Evolutionary conservation across 1,139 yeast genomes (phyloP).

Genomic region (Blastobotrys persicus): DNA sequence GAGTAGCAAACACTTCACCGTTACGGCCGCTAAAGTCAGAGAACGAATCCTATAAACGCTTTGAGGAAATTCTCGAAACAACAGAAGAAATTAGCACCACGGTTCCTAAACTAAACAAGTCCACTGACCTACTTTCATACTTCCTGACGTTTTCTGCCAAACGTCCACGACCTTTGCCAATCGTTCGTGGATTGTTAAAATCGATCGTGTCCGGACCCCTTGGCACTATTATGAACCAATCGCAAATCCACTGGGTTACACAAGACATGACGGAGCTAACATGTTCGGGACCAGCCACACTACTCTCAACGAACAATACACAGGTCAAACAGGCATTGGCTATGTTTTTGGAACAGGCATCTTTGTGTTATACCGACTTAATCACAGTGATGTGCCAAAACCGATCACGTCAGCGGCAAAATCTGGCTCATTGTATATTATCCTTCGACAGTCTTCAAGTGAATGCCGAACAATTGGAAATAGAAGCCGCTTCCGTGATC

Average conservation of each 20-base stretch:
- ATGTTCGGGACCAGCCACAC: slow-evolving; percentile 22
- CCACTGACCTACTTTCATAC: slow-evolving; percentile 34
- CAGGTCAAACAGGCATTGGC: slow-evolving; percentile 20
- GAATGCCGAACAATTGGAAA: slow-evolving; percentile 82
- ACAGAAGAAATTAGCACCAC: slow-evolving; percentile 25
- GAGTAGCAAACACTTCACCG: slow-evolving; percentile 34
- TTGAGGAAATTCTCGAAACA: slow-evolving; percentile 19
- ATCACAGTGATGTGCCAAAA: slow-evolving; percentile 64
- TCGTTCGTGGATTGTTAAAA: slow-evolving; percentile 35
- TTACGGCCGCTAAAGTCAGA: slow-evolving; percentile 27
- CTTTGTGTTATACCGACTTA: slow-evolving; percentile 43
- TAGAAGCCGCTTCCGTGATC: slow-evolving; percentile 14
- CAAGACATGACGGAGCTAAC: slow-evolving; percentile 35
- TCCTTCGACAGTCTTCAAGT: slow-evolving; percentile 84
- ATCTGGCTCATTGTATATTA: slow-evolving; percentile 52
- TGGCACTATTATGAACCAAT: slow-evolving; percentile 22
- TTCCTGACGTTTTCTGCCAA: slow-evolving; percentile 29
- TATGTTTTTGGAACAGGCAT: slow-evolving; percentile 31
- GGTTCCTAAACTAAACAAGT: slow-evolving; percentile 20
- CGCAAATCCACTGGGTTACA: slow-evolving; percentile 32
- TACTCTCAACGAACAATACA: slow-evolving; percentile 19
- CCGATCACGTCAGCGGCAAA: slow-evolving; percentile 79
- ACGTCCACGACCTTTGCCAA: slow-evolving; percentile 27
- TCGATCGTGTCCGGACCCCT: slow-evolving; percentile 19
- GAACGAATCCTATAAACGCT: slow-evolving; percentile 24